phyloP scores from a whole-genome alignment of 2,329 filamentous ascomycete genomes.

The Arachnomyces sp. region DNA sequence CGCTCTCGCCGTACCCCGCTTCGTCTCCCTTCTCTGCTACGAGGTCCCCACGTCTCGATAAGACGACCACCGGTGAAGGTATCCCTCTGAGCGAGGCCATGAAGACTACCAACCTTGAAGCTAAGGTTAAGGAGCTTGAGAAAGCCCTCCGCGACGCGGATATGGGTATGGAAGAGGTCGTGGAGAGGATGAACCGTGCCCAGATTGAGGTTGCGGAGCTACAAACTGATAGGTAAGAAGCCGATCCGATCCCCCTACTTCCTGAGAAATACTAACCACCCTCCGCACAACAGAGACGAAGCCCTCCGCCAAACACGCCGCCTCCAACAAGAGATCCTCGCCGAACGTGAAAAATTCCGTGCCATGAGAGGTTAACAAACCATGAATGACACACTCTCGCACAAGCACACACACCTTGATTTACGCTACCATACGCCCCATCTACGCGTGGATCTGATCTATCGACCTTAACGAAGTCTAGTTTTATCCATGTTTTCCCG shows the following conservation, averaged over 20 bases:
- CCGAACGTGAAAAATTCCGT: constrained; percentile 52
- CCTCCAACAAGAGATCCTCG: constrained; percentile 59
- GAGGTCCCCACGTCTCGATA: constrained; percentile 52
- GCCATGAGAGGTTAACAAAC: no score
- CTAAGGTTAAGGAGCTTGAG: constrained; percentile 76
- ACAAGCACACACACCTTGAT: no score
- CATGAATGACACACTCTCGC: no score
- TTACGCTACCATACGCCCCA: no score
- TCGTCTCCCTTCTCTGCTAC: constrained; percentile 54
- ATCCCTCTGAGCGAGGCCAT: constrained; percentile 58
- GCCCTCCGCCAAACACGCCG: constrained; percentile 62
- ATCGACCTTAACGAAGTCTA: no score
- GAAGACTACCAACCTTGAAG: constrained; percentile 66
- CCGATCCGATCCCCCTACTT: not conserved
- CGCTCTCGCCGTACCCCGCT: constrained; percentile 50
- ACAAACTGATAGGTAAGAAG: constrained; percentile 45
- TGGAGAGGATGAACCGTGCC: constrained; percentile 70
- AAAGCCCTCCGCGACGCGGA: constrained; percentile 68
- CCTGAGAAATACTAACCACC: constrained; percentile 15
- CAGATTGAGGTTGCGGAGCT: constrained; percentile 77
- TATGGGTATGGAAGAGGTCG: constrained; percentile 73
- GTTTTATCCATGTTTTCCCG: no score
- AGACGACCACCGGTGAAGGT: constrained; percentile 53
- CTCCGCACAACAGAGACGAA: constrained; percentile 48
- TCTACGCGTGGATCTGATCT: no score